A percentile compares a stretch with the other conserved stretches of the same genome.
Conservation (phyloP, 179 eudicot species). For the Heliamphora pulchella region DNA sequence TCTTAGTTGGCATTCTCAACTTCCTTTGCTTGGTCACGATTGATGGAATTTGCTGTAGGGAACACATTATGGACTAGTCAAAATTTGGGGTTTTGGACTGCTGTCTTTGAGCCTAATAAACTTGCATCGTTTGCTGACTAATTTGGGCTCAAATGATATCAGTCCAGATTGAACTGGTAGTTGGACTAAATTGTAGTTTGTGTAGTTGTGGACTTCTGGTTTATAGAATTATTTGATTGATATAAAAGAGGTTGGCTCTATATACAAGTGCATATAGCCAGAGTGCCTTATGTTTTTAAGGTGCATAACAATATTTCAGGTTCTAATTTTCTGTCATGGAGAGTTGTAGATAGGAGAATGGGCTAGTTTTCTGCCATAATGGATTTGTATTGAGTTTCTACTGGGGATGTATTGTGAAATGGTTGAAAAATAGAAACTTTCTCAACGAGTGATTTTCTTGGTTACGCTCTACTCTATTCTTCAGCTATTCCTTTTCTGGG, state of each 20-base stretch:
- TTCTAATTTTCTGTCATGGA: background rate
- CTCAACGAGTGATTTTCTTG: too few species aligned
- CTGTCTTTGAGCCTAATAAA: background rate
- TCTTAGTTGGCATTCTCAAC: background rate
- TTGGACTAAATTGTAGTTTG: background rate
- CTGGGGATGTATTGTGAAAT: too few species aligned
- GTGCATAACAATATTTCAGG: background rate
- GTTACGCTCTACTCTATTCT: too few species aligned
- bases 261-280: background rate
- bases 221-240: background rate
- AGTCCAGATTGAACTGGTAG: background rate
- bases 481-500: too few species aligned
- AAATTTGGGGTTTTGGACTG: background rate
- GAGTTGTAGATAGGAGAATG: background rate
- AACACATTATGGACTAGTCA: background rate
- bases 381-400: background rate
- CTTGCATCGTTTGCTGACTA: background rate
- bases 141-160: background rate
- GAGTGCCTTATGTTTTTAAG: background rate
- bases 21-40: background rate
- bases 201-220: background rate
- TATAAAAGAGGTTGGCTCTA: background rate
- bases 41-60: background rate
- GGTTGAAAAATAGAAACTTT: too few species aligned
- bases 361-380: background rate